Conservation (phyloP, 805 yeast genomes). For the Vanderwaltozyma yarrowii region DNA sequence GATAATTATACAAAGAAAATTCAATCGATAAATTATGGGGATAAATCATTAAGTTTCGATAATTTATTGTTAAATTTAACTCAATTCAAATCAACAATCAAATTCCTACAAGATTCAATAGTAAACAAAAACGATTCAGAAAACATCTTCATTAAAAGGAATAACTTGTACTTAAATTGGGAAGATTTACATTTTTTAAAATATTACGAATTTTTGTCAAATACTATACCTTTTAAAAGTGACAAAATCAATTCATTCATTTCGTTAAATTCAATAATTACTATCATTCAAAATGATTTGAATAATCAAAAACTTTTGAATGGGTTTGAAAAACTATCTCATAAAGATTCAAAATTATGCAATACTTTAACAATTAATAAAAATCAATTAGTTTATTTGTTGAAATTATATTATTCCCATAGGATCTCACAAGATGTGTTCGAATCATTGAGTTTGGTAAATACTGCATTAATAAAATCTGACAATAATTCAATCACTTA, state of each 20-base stretch:
- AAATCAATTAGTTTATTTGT: conserved; percentile 27
- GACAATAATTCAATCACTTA: conserved; percentile 28
- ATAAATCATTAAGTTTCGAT: conserved; percentile 31
- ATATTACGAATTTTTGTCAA: conserved; percentile 15
- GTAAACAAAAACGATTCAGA: conserved; percentile 7
- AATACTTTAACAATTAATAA: conserved; percentile 27
- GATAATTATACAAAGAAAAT: conserved; percentile 10
- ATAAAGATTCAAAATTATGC: conserved; percentile 18
- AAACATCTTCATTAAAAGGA: conserved; percentile 16
- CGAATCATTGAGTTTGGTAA: conserved; percentile 27
- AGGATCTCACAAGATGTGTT: conserved; percentile 29
- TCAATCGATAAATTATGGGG: conserved; percentile 31
- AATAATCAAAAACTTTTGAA: conserved; percentile 28
- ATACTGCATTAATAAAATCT: conserved; percentile 18
- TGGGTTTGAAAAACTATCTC: conserved; percentile 25
- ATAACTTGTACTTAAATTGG: conserved; percentile 29
- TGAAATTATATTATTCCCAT: conserved; percentile 31
- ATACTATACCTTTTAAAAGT: not conserved
- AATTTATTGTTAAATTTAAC: conserved; percentile 23
- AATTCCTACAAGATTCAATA: conserved; percentile 26
- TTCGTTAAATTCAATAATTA: conserved; percentile 32
- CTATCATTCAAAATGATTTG: conserved; percentile 34
- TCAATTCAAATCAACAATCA: conserved; percentile 28
- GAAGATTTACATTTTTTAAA: conserved; percentile 21
- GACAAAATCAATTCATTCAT: conserved; percentile 20